A percentile compares a stretch with the other conserved stretches of the same genome.
phyloP scores from a whole-genome alignment of 768 basidiomycete species.

The Suillus bovinus region DNA sequence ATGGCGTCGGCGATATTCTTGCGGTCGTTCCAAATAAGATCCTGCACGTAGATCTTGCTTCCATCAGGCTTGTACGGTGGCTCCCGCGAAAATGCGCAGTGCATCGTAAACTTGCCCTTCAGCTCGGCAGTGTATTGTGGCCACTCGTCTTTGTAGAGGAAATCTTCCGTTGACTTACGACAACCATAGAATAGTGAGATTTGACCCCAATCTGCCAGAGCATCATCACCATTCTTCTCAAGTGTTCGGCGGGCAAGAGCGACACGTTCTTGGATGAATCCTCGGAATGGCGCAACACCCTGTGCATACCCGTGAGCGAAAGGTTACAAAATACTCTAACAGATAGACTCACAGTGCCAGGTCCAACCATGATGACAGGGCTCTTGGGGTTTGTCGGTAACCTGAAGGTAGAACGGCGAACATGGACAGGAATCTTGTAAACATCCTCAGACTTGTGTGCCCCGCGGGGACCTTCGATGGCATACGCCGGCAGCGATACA shows the following conservation, averaged over 20 bases:
- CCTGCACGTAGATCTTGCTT: constrained; percentile 99
- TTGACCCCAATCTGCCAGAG: constrained; percentile 92
- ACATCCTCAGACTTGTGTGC: constrained; percentile 70
- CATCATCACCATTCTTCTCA: constrained; percentile 94
- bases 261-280: constrained; percentile 97
- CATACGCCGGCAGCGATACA: constrained; percentile 65
- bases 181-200: constrained; percentile 98
- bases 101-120: constrained; percentile 88
- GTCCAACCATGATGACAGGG: constrained; percentile 98
- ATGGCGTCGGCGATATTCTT: constrained; percentile 85
- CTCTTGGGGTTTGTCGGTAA: constrained; percentile 98
- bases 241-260: constrained; percentile 92
- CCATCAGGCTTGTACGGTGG: constrained; percentile 84
- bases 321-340: neutral
- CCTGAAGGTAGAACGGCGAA: constrained; percentile 94
- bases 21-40: constrained; percentile 87
- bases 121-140: constrained; percentile 82
- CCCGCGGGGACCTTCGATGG: constrained; percentile 88
- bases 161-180: constrained; percentile 86
- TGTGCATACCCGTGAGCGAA: constrained; percentile 32
- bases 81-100: constrained; percentile 89
- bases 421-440: constrained; percentile 91
- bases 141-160: constrained; percentile 96
- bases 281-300: constrained; percentile 99
- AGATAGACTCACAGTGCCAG: constrained; percentile 79